phyloP scores from a whole-genome alignment of 352 stramenopile species.

The Thraustochytrium sp. region DNA sequence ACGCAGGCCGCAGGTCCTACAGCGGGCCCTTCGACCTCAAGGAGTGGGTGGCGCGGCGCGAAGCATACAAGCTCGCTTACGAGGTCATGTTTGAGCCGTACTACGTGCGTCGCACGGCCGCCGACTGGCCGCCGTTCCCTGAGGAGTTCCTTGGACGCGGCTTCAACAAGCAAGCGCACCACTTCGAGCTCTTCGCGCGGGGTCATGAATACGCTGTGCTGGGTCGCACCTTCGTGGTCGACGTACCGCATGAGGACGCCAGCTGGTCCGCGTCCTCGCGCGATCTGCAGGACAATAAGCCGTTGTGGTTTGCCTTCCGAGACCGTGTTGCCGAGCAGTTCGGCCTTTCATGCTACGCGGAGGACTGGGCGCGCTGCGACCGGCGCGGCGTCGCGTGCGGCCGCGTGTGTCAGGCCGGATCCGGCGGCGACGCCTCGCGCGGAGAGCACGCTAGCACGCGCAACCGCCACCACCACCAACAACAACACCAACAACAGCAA shows the following conservation, averaged over 20 bases:
- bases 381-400: not conserved
- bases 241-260: not conserved
- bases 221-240: not conserved
- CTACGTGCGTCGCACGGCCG: not conserved
- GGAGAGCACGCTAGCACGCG: too few species aligned
- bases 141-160: slow-evolving; percentile 11
- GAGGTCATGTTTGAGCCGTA: slow-evolving; percentile 43
- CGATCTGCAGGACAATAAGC: not conserved
- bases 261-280: not conserved
- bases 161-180: slow-evolving; percentile 36
- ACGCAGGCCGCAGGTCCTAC: not conserved
- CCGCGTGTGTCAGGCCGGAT: not conserved
- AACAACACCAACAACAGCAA: too few species aligned
- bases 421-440: too few species aligned
- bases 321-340: not conserved
- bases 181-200: slow-evolving; percentile 31
- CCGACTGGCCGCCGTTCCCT: not conserved
- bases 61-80: not conserved
- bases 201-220: not conserved
- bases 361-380: slow-evolving; percentile 31
- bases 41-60: not conserved
- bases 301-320: not conserved
- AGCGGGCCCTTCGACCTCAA: not conserved
- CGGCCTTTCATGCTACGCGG: not conserved
- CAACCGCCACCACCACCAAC: too few species aligned